These are phyloP conservation scores for Paramecium octaurelia DNA, from an alignment of 73 alveolate species.

Conservation along the genomic window DNA sequence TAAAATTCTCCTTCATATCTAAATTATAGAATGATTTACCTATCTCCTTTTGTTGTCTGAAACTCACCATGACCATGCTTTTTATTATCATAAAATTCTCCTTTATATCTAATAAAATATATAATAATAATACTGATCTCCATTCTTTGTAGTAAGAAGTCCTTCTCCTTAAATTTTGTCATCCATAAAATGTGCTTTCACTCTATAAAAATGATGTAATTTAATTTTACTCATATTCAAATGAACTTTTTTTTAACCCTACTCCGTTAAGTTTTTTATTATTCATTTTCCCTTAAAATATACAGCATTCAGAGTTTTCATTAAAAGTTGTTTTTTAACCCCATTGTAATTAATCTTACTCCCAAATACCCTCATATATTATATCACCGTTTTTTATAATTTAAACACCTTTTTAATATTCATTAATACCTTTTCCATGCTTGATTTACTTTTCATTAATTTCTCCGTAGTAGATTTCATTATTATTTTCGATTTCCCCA, in stretches of 20 bases:
- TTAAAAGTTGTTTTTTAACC: neutral
- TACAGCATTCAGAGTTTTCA: neutral
- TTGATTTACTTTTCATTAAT: neutral
- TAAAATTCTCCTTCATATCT: neutral
- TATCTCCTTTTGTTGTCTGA: neutral
- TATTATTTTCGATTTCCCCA: neutral
- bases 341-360: neutral
- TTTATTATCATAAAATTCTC: neutral
- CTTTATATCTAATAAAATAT: neutral
- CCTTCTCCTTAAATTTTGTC: neutral
- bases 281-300: neutral
- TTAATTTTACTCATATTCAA: neutral
- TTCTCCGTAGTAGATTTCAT: neutral
- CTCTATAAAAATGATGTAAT: neutral
- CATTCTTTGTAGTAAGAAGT: neutral
- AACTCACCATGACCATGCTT: neutral
- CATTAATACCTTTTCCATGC: neutral
- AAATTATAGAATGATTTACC: neutral
- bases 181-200: neutral
- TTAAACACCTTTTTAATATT: neutral
- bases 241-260: neutral
- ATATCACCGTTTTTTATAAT: neutral
- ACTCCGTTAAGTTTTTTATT: neutral
- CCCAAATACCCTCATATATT: constrained; percentile 3
- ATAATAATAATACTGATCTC: neutral